These are phyloP conservation scores for Elsinoe fawcettii DNA, from an alignment of 2,329 filamentous ascomycete species.

Conservation along the genomic window DNA sequence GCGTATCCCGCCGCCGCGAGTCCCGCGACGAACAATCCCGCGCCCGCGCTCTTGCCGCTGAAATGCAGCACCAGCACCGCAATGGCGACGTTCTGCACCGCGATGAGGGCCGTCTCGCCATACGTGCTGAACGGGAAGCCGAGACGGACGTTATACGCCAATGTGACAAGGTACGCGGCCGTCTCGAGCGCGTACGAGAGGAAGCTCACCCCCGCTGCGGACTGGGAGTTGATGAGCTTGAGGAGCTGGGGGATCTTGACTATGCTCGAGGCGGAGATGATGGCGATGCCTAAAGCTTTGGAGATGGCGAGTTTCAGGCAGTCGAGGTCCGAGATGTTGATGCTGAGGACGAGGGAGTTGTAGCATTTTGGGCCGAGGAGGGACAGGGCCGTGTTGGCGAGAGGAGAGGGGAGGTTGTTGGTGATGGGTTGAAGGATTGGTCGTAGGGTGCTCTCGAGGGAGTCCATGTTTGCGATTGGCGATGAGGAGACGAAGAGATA, in stretches of 20 bases:
- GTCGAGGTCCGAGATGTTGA: slow-evolving; percentile 66
- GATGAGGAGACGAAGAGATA: not conserved
- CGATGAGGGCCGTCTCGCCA: slow-evolving; percentile 87
- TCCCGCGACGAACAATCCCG: slow-evolving; percentile 69
- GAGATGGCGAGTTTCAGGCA: slow-evolving; percentile 87
- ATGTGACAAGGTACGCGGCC: slow-evolving; percentile 72
- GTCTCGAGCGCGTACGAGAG: slow-evolving; percentile 91
- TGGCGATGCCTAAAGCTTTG: slow-evolving; percentile 87
- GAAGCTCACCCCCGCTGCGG: slow-evolving; percentile 77
- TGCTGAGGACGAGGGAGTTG: slow-evolving; percentile 72
- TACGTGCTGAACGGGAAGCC: slow-evolving; percentile 94
- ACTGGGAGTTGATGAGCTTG: slow-evolving; percentile 76
- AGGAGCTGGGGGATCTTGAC: slow-evolving; percentile 97
- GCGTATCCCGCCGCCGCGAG: slow-evolving; percentile 62
- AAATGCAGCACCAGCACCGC: slow-evolving; percentile 80
- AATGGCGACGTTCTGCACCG: slow-evolving; percentile 87
- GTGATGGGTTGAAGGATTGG: slow-evolving; percentile 38
- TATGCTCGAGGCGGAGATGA: slow-evolving; percentile 80
- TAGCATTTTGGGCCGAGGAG: slow-evolving; percentile 80
- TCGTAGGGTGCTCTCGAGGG: slow-evolving; percentile 38
- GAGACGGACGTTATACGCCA: slow-evolving; percentile 87
- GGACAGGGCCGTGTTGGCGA: slow-evolving; percentile 66
- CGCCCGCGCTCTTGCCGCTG: slow-evolving; percentile 57
- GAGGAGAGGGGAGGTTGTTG: slow-evolving; percentile 54
- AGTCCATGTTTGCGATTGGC: slow-evolving; percentile 34